phyloP scores from a whole-genome alignment of 108 stramenopile genomes.

The Aureococcus anophagefferens region DNA sequence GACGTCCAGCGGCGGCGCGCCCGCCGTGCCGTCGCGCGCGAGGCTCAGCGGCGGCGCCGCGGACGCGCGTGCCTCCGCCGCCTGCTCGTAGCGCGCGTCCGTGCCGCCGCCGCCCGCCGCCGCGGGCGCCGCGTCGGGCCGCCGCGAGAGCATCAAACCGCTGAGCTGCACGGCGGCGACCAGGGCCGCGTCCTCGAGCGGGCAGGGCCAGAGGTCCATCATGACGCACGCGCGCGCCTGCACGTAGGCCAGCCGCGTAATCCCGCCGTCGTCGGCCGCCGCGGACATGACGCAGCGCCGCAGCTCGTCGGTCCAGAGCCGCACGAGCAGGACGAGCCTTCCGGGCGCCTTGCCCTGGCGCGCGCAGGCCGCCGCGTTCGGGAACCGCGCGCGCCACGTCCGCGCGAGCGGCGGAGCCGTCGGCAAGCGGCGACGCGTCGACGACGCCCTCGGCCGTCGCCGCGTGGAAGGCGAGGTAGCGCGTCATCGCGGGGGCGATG shows the following conservation, averaged over 20 bases:
- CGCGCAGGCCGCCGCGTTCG: too few relatives aligned
- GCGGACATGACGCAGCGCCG: background rate
- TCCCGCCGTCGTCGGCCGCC: background rate
- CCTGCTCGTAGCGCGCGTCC: too few relatives aligned
- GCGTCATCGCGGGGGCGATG: background rate
- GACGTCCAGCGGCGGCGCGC: too few relatives aligned
- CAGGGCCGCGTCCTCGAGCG: background rate
- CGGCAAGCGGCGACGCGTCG: background rate
- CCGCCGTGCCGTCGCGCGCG: too few relatives aligned
- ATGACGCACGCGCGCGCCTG: background rate
- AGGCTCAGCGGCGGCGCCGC: too few relatives aligned
- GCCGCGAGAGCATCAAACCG: too few relatives aligned
- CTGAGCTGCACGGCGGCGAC: background rate
- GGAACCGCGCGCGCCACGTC: too few relatives aligned
- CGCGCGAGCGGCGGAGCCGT: too few relatives aligned
- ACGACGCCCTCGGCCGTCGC: background rate
- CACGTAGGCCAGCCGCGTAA: background rate
- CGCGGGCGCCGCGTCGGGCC: too few relatives aligned
- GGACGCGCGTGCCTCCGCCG: too few relatives aligned
- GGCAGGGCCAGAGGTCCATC: background rate
- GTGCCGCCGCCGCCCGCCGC: too few relatives aligned
- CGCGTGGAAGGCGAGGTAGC: background rate
- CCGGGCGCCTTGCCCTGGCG: background rate
- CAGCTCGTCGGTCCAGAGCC: background rate
- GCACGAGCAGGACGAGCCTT: background rate